Conservation (phyloP, 768 basidiomycete species). For the Russula virescens region DNA sequence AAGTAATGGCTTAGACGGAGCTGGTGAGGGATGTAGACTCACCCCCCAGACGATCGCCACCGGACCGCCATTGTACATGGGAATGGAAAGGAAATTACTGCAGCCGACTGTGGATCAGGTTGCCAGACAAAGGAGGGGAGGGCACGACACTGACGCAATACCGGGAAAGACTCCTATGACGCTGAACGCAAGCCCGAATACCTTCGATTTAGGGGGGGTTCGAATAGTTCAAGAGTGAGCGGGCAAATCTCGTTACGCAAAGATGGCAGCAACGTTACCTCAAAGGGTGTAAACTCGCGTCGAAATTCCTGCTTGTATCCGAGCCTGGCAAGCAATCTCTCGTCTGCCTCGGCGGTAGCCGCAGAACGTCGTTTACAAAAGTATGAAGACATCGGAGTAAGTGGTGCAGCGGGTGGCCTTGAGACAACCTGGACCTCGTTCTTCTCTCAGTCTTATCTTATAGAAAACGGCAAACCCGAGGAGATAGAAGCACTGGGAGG, state of each 20-base stretch:
- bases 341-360: conserved; percentile 21
- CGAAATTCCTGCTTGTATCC: conserved; percentile 42
- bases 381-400: neutral
- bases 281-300: conserved; percentile 33
- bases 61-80: conserved; percentile 63
- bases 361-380: neutral
- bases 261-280: conserved; percentile 16
- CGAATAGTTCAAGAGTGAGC: no score
- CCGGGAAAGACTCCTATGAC: conserved; percentile 65
- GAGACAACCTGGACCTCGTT: neutral
- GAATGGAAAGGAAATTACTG: conserved; percentile 44
- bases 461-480: no score
- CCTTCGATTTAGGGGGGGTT: no score
- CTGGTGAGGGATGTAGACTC: conserved; percentile 29
- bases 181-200: conserved; percentile 66
- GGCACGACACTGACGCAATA: conserved; percentile 43
- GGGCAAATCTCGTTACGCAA: no score
- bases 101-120: neutral
- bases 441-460: neutral
- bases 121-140: neutral
- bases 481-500: neutral
- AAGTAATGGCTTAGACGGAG: no score
- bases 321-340: conserved; percentile 32
- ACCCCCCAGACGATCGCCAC: conserved; percentile 73
- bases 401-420: neutral